Evolutionary conservation across 768 basidiomycete species (phyloP), one percentile per base, ranked within the genome.

Genomic region (Pleurotus cornucopiae): DNA sequence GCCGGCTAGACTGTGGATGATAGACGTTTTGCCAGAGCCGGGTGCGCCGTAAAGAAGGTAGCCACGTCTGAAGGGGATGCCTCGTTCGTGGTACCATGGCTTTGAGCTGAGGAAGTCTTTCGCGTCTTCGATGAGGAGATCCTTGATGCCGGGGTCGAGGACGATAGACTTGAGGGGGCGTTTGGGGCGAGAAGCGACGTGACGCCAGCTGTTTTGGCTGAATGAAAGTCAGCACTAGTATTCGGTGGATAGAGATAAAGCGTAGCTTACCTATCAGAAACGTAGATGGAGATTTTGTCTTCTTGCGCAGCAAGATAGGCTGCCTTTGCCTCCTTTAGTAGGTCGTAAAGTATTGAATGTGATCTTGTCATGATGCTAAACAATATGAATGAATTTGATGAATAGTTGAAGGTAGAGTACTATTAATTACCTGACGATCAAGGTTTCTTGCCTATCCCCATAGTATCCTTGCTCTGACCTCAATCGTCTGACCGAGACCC

Each of bases 11-110:
- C 82, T 79, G 60, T 89, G 85, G 53, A 90, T 91, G 49, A 91
- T 76, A 25, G 84, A 86, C 0, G 89, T 90, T 64, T 91, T 93
- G 0, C 91, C 89, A 6, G 85, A 82, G 5, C 89, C 88, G 30
- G 89, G 88, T 4, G 80, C 84, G 18, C 89, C 89, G 61, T 89
- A 80, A 18, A 90, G 74, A n/a, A 91, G 77, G 64, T 89, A 89
- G 11, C 91, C 90, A 11, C 89, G 76, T 16, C 89, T 83, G 72
- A 88, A 91, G 1, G 91, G 90, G 57, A 92, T 91, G 0, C 89
- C 90, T 51, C 89, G 82, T 9, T 82, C 81, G 1, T 78, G 63
- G 60, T 92, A 92, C 91, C 91, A 92, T 16, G 70, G 56, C 61
- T 84, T 87, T 60, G 83, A 87, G 7, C 67, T 66, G 53, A 91